These are phyloP conservation scores for Claviceps monticola DNA, from an alignment of 2,329 filamentous ascomycete species.

Conservation along the genomic window DNA sequence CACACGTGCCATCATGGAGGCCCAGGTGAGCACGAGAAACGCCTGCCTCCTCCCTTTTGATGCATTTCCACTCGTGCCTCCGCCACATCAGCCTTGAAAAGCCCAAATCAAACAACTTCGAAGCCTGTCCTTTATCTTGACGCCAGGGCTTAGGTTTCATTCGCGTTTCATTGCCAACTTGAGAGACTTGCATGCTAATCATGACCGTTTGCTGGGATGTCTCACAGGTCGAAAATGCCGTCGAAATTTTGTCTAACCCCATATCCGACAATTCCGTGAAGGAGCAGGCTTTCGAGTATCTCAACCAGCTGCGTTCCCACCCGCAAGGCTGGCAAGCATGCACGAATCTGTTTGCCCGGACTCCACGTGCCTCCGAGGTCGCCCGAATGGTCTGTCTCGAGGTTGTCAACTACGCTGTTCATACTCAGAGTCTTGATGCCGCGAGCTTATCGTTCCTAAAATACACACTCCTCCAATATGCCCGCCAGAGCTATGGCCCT, in stretches of 20 bases:
- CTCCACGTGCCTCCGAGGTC: conserved; percentile 63
- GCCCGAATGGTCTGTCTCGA: conserved; percentile 83
- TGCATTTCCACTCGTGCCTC: not conserved
- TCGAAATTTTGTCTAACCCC: conserved; percentile 84
- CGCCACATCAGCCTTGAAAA: too few relatives aligned
- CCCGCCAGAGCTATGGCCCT: conserved; percentile 59
- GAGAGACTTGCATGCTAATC: conserved; percentile 1
- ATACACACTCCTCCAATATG: conserved; percentile 68
- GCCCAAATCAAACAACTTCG: not conserved
- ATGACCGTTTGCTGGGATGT: not conserved
- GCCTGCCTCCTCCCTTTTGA: not conserved
- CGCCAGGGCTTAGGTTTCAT: not conserved
- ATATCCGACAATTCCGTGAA: conserved; percentile 62
- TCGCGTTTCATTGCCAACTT: not conserved
- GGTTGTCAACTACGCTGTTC: conserved; percentile 82
- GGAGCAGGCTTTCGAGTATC: conserved; percentile 68
- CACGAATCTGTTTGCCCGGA: conserved; percentile 69
- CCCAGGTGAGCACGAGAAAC: conserved; percentile 26
- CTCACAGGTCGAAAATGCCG: conserved; percentile 79
- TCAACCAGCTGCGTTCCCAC: conserved; percentile 65
- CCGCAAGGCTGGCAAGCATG: conserved; percentile 84
- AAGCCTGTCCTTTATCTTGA: not conserved
- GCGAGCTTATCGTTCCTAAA: conserved; percentile 63
- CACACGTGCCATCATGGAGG: conserved; percentile 26
- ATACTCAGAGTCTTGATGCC: conserved; percentile 61